Conservation (phyloP, 2,329 filamentous ascomycete species). For the Fusarium nisikadoi region DNA sequence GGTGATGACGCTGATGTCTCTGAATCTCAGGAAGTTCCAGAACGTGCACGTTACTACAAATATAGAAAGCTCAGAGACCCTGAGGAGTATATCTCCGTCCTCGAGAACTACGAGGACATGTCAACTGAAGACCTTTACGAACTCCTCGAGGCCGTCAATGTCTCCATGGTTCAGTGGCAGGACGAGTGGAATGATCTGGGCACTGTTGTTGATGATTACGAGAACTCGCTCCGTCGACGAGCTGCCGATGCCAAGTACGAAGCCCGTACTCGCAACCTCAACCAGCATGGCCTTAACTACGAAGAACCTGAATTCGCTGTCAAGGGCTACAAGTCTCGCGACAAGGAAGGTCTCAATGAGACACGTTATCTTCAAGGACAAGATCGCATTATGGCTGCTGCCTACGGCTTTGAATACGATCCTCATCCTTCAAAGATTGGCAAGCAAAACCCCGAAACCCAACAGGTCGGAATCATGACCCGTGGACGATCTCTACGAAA, state of each 20-base stretch:
- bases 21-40: conserved; percentile 49
- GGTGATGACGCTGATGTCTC: conserved; percentile 50
- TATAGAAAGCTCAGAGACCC: conserved; percentile 64
- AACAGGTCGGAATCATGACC: conserved; percentile 62
- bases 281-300: conserved; percentile 55
- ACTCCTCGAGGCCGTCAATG: conserved; percentile 57
- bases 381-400: conserved; percentile 67
- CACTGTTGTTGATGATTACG: conserved; percentile 65
- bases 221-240: conserved; percentile 64
- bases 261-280: conserved; percentile 55
- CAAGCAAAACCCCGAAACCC: conserved; percentile 66
- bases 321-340: conserved; percentile 62
- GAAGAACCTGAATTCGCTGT: conserved; percentile 64
- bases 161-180: conserved; percentile 63
- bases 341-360: conserved; percentile 56
- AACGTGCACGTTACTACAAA: conserved; percentile 49
- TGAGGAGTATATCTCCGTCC: conserved; percentile 58
- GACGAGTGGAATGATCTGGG: conserved; percentile 63
- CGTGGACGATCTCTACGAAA: conserved; percentile 65
- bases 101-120: conserved; percentile 64
- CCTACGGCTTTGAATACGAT: conserved; percentile 71
- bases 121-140: conserved; percentile 58
- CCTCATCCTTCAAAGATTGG: conserved; percentile 67
- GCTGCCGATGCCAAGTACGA: conserved; percentile 61
- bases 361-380: conserved; percentile 62